Percentiles rank a stretch among this genome's conserved stretches.
Conservation (phyloP, 805 yeast genomes). For the Starmerella sp. region DNA sequence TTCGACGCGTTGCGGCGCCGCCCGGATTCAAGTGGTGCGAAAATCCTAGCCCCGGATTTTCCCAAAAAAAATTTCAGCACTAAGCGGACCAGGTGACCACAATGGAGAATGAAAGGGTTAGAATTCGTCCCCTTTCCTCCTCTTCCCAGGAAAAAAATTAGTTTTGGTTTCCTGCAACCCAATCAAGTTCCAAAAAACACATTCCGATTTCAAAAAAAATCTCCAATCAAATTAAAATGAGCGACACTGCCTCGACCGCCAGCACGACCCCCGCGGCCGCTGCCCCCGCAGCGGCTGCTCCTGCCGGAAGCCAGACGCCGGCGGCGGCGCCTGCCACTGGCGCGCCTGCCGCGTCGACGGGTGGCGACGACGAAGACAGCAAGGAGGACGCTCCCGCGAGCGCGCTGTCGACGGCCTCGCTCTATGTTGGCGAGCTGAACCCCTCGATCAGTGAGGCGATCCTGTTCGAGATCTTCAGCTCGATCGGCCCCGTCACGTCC, state of each 20-base stretch:
- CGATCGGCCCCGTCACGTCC: conserved; percentile 88
- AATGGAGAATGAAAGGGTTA: background rate
- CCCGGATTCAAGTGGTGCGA: no score
- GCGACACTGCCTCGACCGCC: conserved; percentile 16
- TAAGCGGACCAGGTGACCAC: background rate
- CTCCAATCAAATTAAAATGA: conserved; percentile 8
- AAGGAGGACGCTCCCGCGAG: conserved; percentile 22
- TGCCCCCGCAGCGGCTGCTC: conserved; percentile 6
- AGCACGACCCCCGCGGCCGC: conserved; percentile 8
- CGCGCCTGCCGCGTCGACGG: conserved; percentile 15
- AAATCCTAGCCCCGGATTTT: background rate
- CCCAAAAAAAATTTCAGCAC: conserved; percentile 3
- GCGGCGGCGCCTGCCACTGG: conserved; percentile 16
- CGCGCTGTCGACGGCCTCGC: conserved; percentile 45
- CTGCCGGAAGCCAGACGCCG: conserved; percentile 6
- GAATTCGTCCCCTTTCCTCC: background rate
- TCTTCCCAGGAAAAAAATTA: conserved; percentile 1
- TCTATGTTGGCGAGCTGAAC: conserved; percentile 95
- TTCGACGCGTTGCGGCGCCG: no score
- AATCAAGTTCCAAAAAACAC: conserved; percentile 7
- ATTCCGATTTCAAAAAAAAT: conserved; percentile 6
- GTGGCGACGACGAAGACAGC: conserved; percentile 25
- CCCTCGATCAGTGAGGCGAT: conserved; percentile 87
- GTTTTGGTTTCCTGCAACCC: conserved; percentile 2
- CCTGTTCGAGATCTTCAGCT: conserved; percentile 87